Evolutionary conservation across 495 filamentous ascomycete genomes (phyloP), one percentile per base, ranked within the genome.

Genomic region (Sordaria brevicollis): DNA sequence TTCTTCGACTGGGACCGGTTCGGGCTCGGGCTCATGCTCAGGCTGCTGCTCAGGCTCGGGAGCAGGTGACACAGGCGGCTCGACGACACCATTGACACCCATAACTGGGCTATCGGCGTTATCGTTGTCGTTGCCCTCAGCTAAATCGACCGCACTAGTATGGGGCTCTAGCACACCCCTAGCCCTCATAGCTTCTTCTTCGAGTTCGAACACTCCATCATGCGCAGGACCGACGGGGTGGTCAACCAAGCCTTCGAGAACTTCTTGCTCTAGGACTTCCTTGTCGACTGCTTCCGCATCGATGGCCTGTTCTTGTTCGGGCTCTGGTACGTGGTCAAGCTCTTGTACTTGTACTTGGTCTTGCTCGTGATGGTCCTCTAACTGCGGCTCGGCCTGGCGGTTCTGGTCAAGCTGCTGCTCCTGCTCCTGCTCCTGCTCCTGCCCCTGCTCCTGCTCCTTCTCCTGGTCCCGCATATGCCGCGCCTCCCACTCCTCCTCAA

Each of bases 401-500:
- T 66, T 38, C 19, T 17, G n/a, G 13, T 25, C 41, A 0, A 7
- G 35, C 35, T 67, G 25, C 1, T 9, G 31, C 10, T 57, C 15
- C 4, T 38, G 9, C 5, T 37, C 70, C 5, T 5, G 25, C 10
- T 31, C 35, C 8, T 65, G 1, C 10, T 38, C 43, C 0, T 43
- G 29, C n/a, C 7, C 17, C n/a, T 25, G 29, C 0, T 38, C 8
- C 15, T 31, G 31, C 4, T 35, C 41, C 3, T 25, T 65, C 1
- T 68, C 68, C 1, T 62, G 31, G 2, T 66, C 17, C 11, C 29
- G 37, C n/a, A n/a, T n/a, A n/a, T 65, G 34, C 17, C 15, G 7
- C 3, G 19, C 69, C 4, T 65, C 66, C 11, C 68, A 67, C 25
- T 72, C 73, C 21, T 43, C n/a, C 37, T 66, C 41, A 10, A 72